Evolutionary conservation across 1,284 basidiomycete species (phyloP), one percentile per base, ranked within the genome.

Genomic region (Trichosporon asahii): DNA sequence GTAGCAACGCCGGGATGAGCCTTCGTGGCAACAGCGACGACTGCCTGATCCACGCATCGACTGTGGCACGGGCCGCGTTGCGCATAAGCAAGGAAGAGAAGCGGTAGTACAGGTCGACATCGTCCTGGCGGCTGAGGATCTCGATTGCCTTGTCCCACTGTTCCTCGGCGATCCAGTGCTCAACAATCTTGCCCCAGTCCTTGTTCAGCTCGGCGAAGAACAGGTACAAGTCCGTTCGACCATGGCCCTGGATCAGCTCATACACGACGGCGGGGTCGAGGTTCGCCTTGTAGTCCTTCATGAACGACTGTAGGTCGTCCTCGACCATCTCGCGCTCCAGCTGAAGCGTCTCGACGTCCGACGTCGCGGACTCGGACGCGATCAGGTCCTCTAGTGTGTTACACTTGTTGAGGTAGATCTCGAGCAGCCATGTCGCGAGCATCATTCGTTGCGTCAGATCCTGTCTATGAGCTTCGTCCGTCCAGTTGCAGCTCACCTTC

Each of bases 371-470:
- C 82, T 95, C 93, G 0, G 95, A 85, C 0, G 85, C 83, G 21
- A 85, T 77, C 18, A 84, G 79, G 78, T 99, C 97, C 79, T 99
- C 97, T 64, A 98, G 86, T 74, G 96, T 93, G 78, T 98, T 96
- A 82, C 94, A 94, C 85, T 97, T 98, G 84, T 91, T 92, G 25
- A 99, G 88, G 80, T 95, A 98, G 75, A 99, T 95, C 82, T 99
- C 97, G 33, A 97, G 90, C 7, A 99, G 90, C 97, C 97, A 99
- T 0, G 95, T 98, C 1, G 97, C 95, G 8, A 99, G 86, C 91
- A 99, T 96, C 90, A 96, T 95, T 37, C 97, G 88, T 81, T 98
- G 95, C 0, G 93, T 94, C 63, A 93, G 76, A 76, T 97, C 94
- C 93, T 95, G 73, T 21, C 68, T 6, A 40, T 77, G 64, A 71